phyloP scores from a whole-genome alignment of 75 land plant genomes.

The Selaginella moellendorffii region DNA sequence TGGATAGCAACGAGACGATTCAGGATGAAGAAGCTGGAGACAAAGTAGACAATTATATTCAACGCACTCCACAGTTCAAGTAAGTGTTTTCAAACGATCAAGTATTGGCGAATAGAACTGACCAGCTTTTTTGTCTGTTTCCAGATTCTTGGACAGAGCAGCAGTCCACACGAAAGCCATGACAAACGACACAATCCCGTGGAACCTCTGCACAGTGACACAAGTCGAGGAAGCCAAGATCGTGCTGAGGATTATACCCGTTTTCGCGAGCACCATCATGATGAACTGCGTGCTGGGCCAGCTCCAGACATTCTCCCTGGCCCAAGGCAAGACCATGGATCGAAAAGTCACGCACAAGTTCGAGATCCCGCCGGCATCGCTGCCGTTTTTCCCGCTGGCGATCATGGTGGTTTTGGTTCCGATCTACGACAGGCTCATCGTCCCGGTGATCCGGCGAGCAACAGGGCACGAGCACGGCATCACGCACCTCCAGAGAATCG shows the following conservation, averaged over 20 bases:
- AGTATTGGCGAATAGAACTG: no score
- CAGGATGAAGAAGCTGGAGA: no score
- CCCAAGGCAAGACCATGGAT: neutral
- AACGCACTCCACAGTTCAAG: no score
- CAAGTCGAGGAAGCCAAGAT: conserved; percentile 6
- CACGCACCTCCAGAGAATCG: neutral
- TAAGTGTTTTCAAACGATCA: no score
- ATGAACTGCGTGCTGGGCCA: conserved; percentile 3
- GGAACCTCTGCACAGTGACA: neutral
- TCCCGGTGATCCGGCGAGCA: neutral
- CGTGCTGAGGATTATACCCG: conserved; percentile 1
- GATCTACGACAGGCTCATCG: neutral
- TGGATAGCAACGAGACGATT: no score
- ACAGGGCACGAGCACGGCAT: conserved; percentile 2
- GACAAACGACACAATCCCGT: neutral
- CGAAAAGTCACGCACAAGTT: neutral
- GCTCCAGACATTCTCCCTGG: neutral
- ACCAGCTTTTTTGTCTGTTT: no score
- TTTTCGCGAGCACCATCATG: conserved; percentile 4
- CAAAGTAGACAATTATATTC: no score
- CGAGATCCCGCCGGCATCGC: neutral
- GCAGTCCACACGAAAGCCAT: neutral
- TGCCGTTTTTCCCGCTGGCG: neutral
- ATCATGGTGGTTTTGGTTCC: neutral
- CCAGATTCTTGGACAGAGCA: conserved; percentile 6